Percentiles rank a stretch among this genome's conserved stretches.
phyloP scores from a whole-genome alignment of 2,329 filamentous ascomycete genomes.

The Claviceps sp. region DNA sequence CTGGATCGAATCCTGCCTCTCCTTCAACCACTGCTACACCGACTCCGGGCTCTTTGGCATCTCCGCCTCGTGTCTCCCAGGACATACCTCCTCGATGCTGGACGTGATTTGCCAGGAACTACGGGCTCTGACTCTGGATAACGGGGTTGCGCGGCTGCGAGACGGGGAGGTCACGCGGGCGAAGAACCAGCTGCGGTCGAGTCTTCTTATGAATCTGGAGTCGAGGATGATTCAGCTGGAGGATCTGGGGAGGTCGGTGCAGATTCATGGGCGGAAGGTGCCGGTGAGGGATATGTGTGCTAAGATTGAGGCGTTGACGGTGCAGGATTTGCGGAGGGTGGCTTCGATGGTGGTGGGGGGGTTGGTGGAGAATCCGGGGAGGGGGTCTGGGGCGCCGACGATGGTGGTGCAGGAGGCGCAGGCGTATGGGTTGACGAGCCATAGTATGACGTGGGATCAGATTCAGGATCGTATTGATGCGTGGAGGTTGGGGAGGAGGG shows the following conservation, averaged over 20 bases:
- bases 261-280: slow-evolving; percentile 89
- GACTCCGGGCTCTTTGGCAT: slow-evolving; percentile 95
- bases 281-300: slow-evolving; percentile 87
- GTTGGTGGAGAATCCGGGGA: slow-evolving; percentile 57
- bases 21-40: slow-evolving; percentile 96
- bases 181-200: slow-evolving; percentile 90
- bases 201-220: slow-evolving; percentile 93
- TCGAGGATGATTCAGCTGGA: slow-evolving; percentile 95
- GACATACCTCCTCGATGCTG: slow-evolving; percentile 68
- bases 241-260: slow-evolving; percentile 85
- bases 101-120: slow-evolving; percentile 93
- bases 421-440: slow-evolving; percentile 53
- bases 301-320: slow-evolving; percentile 69
- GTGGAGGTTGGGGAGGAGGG: slow-evolving; percentile 63
- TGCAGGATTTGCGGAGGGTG: slow-evolving; percentile 69
- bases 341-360: slow-evolving; percentile 69
- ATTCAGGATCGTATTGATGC: slow-evolving; percentile 75
- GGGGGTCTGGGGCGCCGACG: slow-evolving; percentile 77
- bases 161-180: slow-evolving; percentile 73
- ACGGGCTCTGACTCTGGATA: slow-evolving; percentile 60
- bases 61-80: slow-evolving; percentile 69
- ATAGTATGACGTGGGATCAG: slow-evolving; percentile 68
- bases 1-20: slow-evolving; percentile 91
- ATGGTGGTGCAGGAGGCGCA: slow-evolving; percentile 90
- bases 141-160: slow-evolving; percentile 59